Conservation (phyloP, 2,329 filamentous ascomycete genomes). For the Aspergillus ochraceoroseus region DNA sequence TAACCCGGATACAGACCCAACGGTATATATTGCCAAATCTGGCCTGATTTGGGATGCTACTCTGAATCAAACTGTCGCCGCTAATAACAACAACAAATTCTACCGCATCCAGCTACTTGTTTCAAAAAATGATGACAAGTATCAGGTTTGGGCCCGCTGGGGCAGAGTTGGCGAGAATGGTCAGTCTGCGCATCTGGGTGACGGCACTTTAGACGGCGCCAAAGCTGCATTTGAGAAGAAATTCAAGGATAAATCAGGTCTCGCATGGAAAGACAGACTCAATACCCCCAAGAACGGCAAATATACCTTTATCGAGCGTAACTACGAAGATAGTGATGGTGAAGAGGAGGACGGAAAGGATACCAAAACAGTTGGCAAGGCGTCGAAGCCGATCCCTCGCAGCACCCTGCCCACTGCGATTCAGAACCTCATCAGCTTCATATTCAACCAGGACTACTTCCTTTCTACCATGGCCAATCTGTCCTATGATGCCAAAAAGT, state of each 20-base stretch:
- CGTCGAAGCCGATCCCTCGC: constrained; percentile 42
- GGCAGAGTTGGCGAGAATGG: constrained; percentile 64
- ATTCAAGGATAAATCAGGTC: constrained; percentile 54
- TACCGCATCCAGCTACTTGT: constrained; percentile 65
- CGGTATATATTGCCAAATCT: constrained; percentile 62
- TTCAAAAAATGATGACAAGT: constrained; percentile 32
- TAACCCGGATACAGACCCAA: constrained; percentile 11
- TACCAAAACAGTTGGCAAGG: constrained; percentile 34
- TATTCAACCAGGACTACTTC: constrained; percentile 76
- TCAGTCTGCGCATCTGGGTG: constrained; percentile 41
- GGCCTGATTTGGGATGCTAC: constrained; percentile 72
- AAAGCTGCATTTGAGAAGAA: constrained; percentile 49
- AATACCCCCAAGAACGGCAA: constrained; percentile 51
- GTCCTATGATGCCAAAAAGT: constrained; percentile 55
- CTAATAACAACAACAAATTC: constrained; percentile 75
- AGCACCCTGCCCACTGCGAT: constrained; percentile 58
- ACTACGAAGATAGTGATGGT: constrained; percentile 60
- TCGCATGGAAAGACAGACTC: constrained; percentile 48
- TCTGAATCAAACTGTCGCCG: constrained; percentile 70
- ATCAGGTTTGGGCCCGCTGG: constrained; percentile 70
- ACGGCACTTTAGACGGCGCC: constrained; percentile 39
- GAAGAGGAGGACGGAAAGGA: constrained; percentile 33
- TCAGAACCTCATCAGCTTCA: constrained; percentile 68
- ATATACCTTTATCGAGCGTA: constrained; percentile 76
- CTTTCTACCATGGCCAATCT: constrained; percentile 48